Percentiles rank a stretch among this genome's conserved stretches.
Evolutionary conservation across 2,329 filamentous ascomycete genomes (phyloP).

Genomic region (Fusarium begoniae): DNA sequence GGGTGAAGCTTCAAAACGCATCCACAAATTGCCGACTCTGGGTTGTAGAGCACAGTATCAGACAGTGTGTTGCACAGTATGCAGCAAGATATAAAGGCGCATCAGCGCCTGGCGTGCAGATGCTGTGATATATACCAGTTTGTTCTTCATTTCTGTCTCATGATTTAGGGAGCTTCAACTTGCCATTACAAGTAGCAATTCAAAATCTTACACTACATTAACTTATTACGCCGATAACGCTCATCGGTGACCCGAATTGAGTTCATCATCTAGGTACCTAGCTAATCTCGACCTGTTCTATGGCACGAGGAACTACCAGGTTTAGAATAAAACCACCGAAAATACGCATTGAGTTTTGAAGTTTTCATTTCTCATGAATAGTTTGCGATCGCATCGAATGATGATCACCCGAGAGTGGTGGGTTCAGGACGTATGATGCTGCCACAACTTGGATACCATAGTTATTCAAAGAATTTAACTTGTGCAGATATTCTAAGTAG

Average conservation of each 20-base stretch:
- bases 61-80: constrained; percentile 34
- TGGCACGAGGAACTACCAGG: not conserved
- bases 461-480: not conserved
- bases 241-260: not conserved
- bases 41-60: constrained; percentile 34
- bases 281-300: not conserved
- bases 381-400: not conserved
- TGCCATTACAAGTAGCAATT: not conserved
- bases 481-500: no score
- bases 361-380: not conserved
- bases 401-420: not conserved
- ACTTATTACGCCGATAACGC: not conserved
- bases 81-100: not conserved
- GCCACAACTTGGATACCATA: not conserved
- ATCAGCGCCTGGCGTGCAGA: not conserved
- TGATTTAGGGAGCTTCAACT: not conserved
- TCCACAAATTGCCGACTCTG: constrained; percentile 39
- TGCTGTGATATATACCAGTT: not conserved
- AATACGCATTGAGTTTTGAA: not conserved
- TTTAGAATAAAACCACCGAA: not conserved
- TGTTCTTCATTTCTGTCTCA: not conserved
- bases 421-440: not conserved
- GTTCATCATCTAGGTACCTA: not conserved
- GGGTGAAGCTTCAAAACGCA: constrained; percentile 39
- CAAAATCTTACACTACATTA: not conserved